Evolutionary conservation across 306 rosid species (phyloP).

Genomic region (Prunus mume): DNA sequence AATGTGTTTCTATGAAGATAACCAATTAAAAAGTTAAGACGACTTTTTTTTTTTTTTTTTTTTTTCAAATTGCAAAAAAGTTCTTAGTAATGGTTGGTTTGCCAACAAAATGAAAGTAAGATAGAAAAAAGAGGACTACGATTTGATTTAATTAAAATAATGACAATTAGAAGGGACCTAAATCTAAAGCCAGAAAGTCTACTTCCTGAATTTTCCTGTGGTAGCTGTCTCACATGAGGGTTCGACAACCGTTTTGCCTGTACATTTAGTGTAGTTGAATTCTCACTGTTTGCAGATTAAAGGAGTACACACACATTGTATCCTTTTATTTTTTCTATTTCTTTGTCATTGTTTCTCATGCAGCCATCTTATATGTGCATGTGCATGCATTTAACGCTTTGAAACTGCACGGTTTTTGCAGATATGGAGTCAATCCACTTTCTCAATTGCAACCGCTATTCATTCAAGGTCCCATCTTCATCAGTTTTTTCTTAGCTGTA

Average conservation of each 20-base stretch:
- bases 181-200: background rate
- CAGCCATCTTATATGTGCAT: background rate
- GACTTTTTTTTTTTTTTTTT: background rate
- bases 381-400: background rate
- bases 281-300: background rate
- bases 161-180: background rate
- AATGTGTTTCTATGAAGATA: background rate
- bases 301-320: background rate
- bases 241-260: background rate
- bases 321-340: background rate
- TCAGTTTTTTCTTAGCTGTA: conserved; percentile 90
- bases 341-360: background rate
- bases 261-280: background rate
- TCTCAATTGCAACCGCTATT: conserved; percentile 72
- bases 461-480: conserved; percentile 75
- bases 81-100: background rate
- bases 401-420: conserved; percentile 26
- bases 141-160: background rate
- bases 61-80: background rate
- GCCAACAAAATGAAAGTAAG: background rate
- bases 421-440: conserved; percentile 78
- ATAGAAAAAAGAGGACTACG: background rate
- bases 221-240: background rate
- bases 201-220: background rate
- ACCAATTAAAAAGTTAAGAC: background rate